Conservation (phyloP, 805 yeast species). For the Candida ortonii region DNA sequence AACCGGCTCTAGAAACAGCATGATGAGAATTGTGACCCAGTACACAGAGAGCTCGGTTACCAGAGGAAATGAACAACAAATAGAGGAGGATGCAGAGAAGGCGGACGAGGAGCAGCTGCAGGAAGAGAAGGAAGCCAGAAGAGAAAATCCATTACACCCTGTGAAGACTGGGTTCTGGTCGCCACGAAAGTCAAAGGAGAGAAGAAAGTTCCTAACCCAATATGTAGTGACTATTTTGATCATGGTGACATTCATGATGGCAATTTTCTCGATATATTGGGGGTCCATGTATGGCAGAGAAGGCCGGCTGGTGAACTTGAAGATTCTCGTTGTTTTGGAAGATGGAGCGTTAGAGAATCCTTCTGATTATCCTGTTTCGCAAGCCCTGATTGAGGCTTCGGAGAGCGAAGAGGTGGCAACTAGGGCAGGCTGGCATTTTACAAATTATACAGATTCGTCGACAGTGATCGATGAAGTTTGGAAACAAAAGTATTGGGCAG, state of each 20-base stretch:
- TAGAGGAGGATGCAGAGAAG: constrained; percentile 3
- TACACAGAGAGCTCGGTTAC: constrained; percentile 23
- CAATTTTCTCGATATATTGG: constrained; percentile 48
- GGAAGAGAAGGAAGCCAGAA: constrained; percentile 3
- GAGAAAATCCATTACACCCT: not conserved
- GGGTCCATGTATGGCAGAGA: constrained; percentile 38
- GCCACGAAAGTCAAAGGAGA: constrained; percentile 10
- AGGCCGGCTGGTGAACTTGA: constrained; percentile 32
- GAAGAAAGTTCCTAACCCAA: constrained; percentile 14
- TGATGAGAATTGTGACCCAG: constrained; percentile 23
- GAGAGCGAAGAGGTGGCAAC: constrained; percentile 11
- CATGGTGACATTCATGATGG: constrained; percentile 38
- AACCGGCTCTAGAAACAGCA: constrained; percentile 1
- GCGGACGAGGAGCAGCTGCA: constrained; percentile 4
- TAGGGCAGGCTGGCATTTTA: constrained; percentile 38
- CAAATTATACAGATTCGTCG: constrained; percentile 29
- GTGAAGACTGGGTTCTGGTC: constrained; percentile 18
- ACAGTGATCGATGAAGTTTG: constrained; percentile 46
- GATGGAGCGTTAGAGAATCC: constrained; percentile 26
- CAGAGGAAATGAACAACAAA: constrained; percentile 12
- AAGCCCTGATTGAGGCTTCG: constrained; percentile 25
- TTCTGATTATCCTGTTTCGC: constrained; percentile 30
- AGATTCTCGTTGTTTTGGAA: constrained; percentile 39
- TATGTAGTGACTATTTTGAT: constrained; percentile 17
- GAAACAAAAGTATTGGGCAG: constrained; percentile 61